Percentiles rank a stretch among this genome's conserved stretches.
phyloP scores from a whole-genome alignment of 257 asterid genomes.

The Lithospermum erythrorhizon region DNA sequence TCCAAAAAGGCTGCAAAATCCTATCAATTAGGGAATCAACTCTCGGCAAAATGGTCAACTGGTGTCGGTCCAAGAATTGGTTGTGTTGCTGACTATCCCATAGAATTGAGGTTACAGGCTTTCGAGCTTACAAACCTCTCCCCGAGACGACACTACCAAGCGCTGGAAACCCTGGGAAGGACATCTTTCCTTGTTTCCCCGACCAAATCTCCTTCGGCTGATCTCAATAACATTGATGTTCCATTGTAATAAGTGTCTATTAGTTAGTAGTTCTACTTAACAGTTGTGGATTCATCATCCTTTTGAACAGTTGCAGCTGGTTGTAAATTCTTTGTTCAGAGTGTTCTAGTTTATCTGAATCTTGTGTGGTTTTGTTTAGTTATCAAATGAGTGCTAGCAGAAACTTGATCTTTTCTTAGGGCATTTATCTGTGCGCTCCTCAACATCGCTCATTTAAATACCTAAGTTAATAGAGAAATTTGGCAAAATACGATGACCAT shows the following conservation, averaged over 20 bases:
- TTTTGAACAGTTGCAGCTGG: not conserved
- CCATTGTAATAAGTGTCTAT: not conserved
- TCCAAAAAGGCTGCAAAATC: conserved; percentile 69
- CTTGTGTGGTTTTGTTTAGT: no score
- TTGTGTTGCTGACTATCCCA: conserved; percentile 79
- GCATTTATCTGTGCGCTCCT: no score
- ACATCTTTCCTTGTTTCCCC: not conserved
- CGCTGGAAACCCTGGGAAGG: not conserved
- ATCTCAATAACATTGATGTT: not conserved
- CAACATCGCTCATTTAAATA: no score
- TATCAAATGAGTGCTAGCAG: no score
- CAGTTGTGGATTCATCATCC: not conserved
- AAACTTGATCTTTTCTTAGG: no score
- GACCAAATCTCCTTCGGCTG: not conserved
- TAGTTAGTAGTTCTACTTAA: not conserved
- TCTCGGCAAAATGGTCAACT: conserved; percentile 61
- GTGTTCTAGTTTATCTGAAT: not conserved
- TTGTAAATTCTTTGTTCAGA: not conserved
- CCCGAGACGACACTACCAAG: conserved; percentile 22
- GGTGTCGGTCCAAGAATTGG: conserved; percentile 96
- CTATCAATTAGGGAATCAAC: conserved; percentile 71
- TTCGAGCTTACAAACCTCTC: conserved; percentile 80
- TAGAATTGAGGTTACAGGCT: conserved; percentile 77
- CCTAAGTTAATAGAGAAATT: no score
- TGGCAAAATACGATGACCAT: no score